These are phyloP conservation scores for Canavalia gladiata DNA, from an alignment of 306 rosid species.

Conservation along the genomic window DNA sequence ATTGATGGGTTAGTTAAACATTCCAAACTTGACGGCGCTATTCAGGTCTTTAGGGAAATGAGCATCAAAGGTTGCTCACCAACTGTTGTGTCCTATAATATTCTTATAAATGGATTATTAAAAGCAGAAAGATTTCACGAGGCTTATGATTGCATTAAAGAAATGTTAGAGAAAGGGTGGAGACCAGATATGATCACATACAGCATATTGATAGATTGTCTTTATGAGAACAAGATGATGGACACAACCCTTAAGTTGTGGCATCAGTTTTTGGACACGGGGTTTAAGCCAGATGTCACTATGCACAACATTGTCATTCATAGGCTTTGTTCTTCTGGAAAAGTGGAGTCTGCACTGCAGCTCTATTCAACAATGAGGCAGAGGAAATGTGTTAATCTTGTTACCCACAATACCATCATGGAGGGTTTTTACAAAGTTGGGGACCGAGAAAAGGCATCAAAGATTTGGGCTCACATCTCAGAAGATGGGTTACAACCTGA, in stretches of 20 bases:
- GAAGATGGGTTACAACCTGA: conserved; percentile 74
- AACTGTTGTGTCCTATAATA: conserved; percentile 79
- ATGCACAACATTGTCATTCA: conserved; percentile 87
- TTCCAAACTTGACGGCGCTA: conserved; percentile 72
- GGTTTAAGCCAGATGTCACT: conserved; percentile 70
- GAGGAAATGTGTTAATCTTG: conserved; percentile 67
- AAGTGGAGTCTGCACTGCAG: conserved; percentile 69
- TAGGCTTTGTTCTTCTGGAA: conserved; percentile 81
- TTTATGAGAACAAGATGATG: conserved; percentile 71
- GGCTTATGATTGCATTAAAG: conserved; percentile 68
- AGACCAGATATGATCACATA: conserved; percentile 83
- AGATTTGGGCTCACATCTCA: conserved; percentile 68
- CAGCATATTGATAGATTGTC: conserved; percentile 76
- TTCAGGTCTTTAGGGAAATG: conserved; percentile 67
- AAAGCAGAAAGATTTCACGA: conserved; percentile 72
- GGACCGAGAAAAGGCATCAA: conserved; percentile 70
- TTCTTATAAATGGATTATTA: conserved; percentile 82
- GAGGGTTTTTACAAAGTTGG: conserved; percentile 82
- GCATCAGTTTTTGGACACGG: conserved; percentile 65
- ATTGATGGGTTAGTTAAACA: conserved; percentile 71
- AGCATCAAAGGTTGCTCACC: conserved; percentile 67
- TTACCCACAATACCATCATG: conserved; percentile 89
- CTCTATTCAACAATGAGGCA: conserved; percentile 70
- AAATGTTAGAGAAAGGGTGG: conserved; percentile 81
- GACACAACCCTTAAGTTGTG: conserved; percentile 72